A percentile compares a stretch with the other conserved stretches of the same genome.
Conservation (phyloP, 257 asterid genomes). For the Ajuga chamaepitys region DNA sequence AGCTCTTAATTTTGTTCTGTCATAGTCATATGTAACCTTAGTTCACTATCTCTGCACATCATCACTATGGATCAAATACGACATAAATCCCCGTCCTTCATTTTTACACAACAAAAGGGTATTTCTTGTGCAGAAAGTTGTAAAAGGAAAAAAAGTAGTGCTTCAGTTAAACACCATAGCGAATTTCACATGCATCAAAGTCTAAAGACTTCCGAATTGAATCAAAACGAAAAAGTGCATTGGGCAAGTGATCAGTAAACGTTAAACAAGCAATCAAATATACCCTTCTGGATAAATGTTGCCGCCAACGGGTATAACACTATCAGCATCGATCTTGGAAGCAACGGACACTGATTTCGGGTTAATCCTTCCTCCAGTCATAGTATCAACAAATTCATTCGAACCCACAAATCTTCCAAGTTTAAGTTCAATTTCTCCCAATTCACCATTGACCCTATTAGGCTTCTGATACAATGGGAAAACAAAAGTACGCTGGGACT, state of each 20-base stretch:
- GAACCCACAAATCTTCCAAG: constrained; percentile 37
- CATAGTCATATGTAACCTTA: not conserved
- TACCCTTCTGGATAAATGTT: constrained; percentile 63
- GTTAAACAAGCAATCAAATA: not conserved
- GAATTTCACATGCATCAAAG: too few species aligned
- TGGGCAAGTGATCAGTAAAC: not conserved
- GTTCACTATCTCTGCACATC: not conserved
- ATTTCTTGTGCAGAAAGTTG: not conserved
- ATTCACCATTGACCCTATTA: constrained; percentile 5
- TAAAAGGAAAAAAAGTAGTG: too few species aligned
- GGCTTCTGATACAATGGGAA: constrained; percentile 55
- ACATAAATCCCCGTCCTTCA: not conserved
- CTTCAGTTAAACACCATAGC: too few species aligned
- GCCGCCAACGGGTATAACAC: constrained; percentile 47
- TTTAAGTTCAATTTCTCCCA: constrained; percentile 40
- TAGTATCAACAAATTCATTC: not conserved
- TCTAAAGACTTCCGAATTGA: not conserved
- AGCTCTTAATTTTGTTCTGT: not conserved
- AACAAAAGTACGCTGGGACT: constrained; percentile 31
- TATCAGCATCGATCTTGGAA: constrained; percentile 32
- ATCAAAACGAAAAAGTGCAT: not conserved
- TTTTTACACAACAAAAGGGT: too few species aligned
- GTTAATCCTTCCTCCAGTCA: constrained; percentile 11
- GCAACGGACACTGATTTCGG: constrained; percentile 17
- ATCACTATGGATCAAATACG: not conserved